Base-by-base conservation (phyloP, 1,139 yeast genomes). In the Geotrichum restrictum region DNA sequence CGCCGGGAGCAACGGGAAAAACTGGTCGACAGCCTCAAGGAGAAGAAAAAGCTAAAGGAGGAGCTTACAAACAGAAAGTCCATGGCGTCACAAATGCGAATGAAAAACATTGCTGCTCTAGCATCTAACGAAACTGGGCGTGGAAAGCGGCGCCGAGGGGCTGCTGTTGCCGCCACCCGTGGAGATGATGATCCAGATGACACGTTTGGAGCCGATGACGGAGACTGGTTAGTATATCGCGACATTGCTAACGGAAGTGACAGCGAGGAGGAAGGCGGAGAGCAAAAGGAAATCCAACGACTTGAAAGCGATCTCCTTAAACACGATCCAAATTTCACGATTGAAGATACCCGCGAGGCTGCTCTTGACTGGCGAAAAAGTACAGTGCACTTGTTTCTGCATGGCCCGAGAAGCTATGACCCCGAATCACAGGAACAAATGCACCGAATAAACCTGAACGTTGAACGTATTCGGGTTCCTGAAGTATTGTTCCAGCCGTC, bases 161-260 rank as follows among this genome's bases (percentile, higher is more conserved):
- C 56, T 3, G 61, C 60, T 10, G 45, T 27, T 29, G 29, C 45
- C 10, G 31, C 39, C 7, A 33, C n/a, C 11, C 45, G 53, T 14
- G 85, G 86, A 44, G 96, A 88, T 63, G 88, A 87, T 63, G 96
- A 88, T 66, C 95, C 95, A 11, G 89, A 84, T 64, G 98, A 91
- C 69, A 88, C 91, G 0, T 93, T 93, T 69, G 98, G 98, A 56
- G 93, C 97, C 3, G 85, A 89, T 63, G 98, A 93, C 65, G 96
- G 87, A 52, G 98, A 93, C 67, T 93, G 98, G 98, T 80, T 86
- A 40, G 82, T 89, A 21, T 93, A 93, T 67, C 78, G 95, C 62
- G 95, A 88, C 62, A 85, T 89, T 49, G 81, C 89, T 19, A 82
- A 81, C 57, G 83, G 78, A 13, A 83, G 83, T 22, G 85, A 88